Base-by-base conservation (phyloP, 768 basidiomycete species). In the Kwoniella botswanensis region DNA sequence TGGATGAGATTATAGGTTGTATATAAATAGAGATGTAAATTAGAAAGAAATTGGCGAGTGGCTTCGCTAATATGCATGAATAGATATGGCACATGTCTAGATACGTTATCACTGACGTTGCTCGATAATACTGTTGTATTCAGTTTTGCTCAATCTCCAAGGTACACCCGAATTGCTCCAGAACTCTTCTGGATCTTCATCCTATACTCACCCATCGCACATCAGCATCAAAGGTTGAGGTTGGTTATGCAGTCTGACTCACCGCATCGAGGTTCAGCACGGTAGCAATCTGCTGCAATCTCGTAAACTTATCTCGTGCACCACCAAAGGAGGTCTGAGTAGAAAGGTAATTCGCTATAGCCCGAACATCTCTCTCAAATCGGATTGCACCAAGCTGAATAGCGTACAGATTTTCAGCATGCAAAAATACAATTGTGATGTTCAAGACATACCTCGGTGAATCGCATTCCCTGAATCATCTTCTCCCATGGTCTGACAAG, bases 401-500 rank as follows among this genome's bases (percentile, higher is more conserved):
- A n/a, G 21, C 35, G 12, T 21, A 12, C 59, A n/a, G 9, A 41
- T 24, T 56, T 17, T 26, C 9, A 24, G 50, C 63, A 22, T 2
- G 17, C 41, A 42, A 17, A 15, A 22, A 35, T 22, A 59, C 22
- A 15, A 59, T 26, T 29, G 50, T 13, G 35, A 10, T 11, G 26
- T 13, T 24, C 42, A 50, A 2, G 70, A 76, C 88, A 29, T 75
- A 91, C 94, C 87, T 98, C 96, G 12, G 92, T 92, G 81, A 92
- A 98, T 83, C 88, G 91, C 78, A 96, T 86, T 0, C 88, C 87
- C 75, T 90, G 86, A 22, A 94, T 86, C 75, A 90, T 88, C 82
- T 93, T 96, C 85, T 99, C 97, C 94, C 94, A 98, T 55, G 94
- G 95, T 58, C 93, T 87, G n/a, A 97, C 89, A 21, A 98, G 86